Evolutionary conservation across 371 early-diverging fungal species (phyloP).

Genomic region (Gilbertella persicaria): DNA sequence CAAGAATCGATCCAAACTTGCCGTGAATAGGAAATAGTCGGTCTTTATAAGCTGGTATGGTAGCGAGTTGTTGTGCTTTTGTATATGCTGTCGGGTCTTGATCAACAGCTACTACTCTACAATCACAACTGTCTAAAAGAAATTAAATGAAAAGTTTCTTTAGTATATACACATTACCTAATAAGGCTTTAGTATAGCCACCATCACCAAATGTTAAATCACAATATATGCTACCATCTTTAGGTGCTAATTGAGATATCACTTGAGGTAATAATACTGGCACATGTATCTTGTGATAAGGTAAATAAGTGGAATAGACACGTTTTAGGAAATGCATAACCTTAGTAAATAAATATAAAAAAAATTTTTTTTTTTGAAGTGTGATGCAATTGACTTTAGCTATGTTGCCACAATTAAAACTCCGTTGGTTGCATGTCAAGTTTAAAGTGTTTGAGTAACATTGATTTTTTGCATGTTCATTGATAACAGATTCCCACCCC

Average conservation of each 20-base stretch:
- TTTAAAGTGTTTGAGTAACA: too few relatives aligned
- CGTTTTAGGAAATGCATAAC: too few relatives aligned
- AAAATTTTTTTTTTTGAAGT: too few relatives aligned
- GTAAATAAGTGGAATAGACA: slow-evolving; percentile 6
- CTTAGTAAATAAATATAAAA: too few relatives aligned
- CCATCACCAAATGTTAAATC: slow-evolving; percentile 81
- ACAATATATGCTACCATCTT: slow-evolving; percentile 41
- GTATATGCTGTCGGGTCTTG: slow-evolving; percentile 71
- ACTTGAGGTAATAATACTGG: slow-evolving; percentile 45
- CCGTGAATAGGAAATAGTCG: slow-evolving; percentile 51
- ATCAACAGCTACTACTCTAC: slow-evolving; percentile 72
- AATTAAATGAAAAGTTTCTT: not conserved
- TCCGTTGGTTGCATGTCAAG: too few relatives aligned
- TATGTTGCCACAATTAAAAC: too few relatives aligned
- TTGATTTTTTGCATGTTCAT: too few relatives aligned
- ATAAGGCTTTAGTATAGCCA: slow-evolving; percentile 65
- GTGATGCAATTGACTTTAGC: too few relatives aligned
- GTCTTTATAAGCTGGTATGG: slow-evolving; percentile 38
- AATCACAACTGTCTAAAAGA: slow-evolving; percentile 49
- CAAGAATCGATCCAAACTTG: slow-evolving; percentile 58
- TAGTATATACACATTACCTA: slow-evolving; percentile 34
- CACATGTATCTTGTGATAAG: slow-evolving; percentile 32
- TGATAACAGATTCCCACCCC: too few relatives aligned
- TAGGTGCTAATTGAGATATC: slow-evolving; percentile 31
- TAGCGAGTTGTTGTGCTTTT: slow-evolving; percentile 55